Evolutionary conservation across 2,329 filamentous ascomycete species (phyloP).

Genomic region (Alternaria conjuncta): DNA sequence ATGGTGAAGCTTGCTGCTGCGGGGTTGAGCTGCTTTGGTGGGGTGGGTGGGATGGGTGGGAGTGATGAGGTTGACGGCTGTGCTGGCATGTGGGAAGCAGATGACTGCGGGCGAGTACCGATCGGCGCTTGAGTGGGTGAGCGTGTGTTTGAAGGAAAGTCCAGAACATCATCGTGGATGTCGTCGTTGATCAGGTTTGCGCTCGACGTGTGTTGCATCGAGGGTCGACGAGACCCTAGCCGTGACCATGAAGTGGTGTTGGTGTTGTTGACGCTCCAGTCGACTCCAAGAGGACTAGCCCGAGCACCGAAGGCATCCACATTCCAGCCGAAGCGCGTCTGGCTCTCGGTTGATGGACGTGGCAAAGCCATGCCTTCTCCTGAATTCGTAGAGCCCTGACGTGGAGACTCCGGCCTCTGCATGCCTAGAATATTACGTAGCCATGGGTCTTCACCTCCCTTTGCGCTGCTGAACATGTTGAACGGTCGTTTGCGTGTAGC

Average conservation of each 20-base stretch:
- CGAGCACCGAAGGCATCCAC: conserved; percentile 48
- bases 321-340: conserved; percentile 48
- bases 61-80: conserved; percentile 16
- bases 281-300: conserved; percentile 52
- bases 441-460: conserved; percentile 59
- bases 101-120: conserved; percentile 73
- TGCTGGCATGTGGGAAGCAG: conserved; percentile 55
- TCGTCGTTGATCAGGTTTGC: conserved; percentile 65
- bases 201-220: conserved; percentile 77
- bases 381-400: conserved; percentile 73
- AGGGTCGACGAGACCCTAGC: conserved; percentile 80
- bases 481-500: conserved; percentile 55
- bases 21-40: conserved; percentile 72
- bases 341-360: conserved; percentile 48
- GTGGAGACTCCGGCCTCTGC: conserved; percentile 58
- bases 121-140: conserved; percentile 71
- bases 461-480: conserved; percentile 60
- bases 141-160: conserved; percentile 56
- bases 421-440: conserved; percentile 48
- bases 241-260: conserved; percentile 68
- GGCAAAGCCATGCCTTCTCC: conserved; percentile 43
- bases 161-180: conserved; percentile 57
- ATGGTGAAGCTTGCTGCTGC: conserved; percentile 83
- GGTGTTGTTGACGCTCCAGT: conserved; percentile 47
- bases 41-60: conserved; percentile 54